Evolutionary conservation across 2,329 filamentous ascomycete genomes (phyloP), one percentile per base, ranked within the genome.

Genomic region (Exophiala mesophila): DNA sequence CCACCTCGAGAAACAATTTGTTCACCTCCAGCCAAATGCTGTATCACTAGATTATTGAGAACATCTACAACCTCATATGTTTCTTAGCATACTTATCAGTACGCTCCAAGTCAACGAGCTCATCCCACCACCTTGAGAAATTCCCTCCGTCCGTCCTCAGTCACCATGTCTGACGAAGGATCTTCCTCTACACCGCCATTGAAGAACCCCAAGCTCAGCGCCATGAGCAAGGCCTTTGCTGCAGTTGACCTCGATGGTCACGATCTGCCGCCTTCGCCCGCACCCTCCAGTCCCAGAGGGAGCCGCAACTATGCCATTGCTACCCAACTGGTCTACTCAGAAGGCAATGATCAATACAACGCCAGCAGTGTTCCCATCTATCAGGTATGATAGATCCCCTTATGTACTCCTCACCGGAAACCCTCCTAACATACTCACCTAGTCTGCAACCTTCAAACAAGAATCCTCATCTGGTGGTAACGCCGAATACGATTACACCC

Each of bases 361-460:
- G 80, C 92, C 44, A 95, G 88, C 57, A 97, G 89, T 65, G 83
- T 94, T 57, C 92, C 92, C 40, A 97, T 98, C 61, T 98, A 98
- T 67, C 92, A 95, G 70, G 76, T 79, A 59, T 47, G 57, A 24
- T n/a, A n/a, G n/a, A n/a, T n/a, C n/a, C n/a, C n/a, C n/a, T n/a
- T n/a, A n/a, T n/a, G n/a, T n/a, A n/a, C n/a, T n/a, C n/a, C n/a
- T n/a, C n/a, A n/a, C n/a, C n/a, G n/a, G n/a, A n/a, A n/a, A n/a
- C n/a, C n/a, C n/a, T n/a, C n/a, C n/a, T 42, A 35, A 24, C 41
- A 31, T 28, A 21, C 20, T 9, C 9, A n/a, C 15, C n/a, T 52
- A 83, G 76, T 94, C 88, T 36, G 94, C 92, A 36, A 98, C 92
- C 26, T 98, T 98, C 74, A 98, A 98, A 70, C 92, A 97, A 68